Evolutionary conservation across 2,329 filamentous ascomycete species (phyloP), one percentile per base, ranked within the genome.

Genomic region (Aspergillus proliferans): DNA sequence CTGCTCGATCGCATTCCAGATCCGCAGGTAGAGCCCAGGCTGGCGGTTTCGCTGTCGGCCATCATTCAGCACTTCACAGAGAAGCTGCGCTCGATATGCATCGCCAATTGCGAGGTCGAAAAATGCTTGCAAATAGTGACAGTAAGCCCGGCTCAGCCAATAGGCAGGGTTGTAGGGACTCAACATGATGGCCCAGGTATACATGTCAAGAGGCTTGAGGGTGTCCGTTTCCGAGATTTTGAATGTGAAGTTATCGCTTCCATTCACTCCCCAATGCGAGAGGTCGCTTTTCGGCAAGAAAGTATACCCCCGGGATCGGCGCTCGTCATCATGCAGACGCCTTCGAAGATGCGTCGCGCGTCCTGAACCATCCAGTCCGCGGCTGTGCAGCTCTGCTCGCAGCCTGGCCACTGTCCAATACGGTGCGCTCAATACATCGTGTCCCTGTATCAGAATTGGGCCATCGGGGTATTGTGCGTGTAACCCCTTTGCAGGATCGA

Each of bases 21-120:
- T 55, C 8, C 59, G 53, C 12, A 54, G 38, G 46, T 67, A 64
- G 10, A 69, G 48, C 6, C 63, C 65, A 15, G 59, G 58, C 34
- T 58, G 57, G 7, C 46, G 47, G 50, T 56, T 59, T 10, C 61
- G 56, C 22, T 54, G 46, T 3, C 41, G 26, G 6, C 48, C 47
- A 48, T 63, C 60, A 15, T 43, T 44, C 10, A 67, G 46, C 6
- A 65, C 54, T 41, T 70, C 65, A 38, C 63, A 66, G 8, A 70
- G 59, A 47, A 63, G 51, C 41, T 62, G 57, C 3, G 65, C 66
- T 12, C 66, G 65, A 51, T 69, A 66, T 15, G 65, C 65, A 34
- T 69, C 67, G 10, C 67, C 66, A n/a, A 70, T 52, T 6, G 67
- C 67, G 19, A 69, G 59, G 47, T 70, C 67, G 28, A 63, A 68